Evolutionary conservation across 495 filamentous ascomycete species (phyloP), one percentile per base, ranked within the genome.

Genomic region (Aspergillus baeticus): DNA sequence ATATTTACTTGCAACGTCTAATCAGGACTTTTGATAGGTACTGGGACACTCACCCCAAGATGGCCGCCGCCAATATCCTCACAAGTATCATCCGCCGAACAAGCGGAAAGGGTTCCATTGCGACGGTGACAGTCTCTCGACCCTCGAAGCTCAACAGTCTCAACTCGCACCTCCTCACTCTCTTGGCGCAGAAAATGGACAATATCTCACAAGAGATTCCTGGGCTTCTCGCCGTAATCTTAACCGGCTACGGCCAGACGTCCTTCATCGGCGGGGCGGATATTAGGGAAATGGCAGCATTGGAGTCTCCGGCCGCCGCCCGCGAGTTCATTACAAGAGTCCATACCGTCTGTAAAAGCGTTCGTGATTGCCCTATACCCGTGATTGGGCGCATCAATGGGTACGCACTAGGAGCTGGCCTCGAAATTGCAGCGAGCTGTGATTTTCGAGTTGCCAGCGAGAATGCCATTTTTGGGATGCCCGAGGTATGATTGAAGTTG

Each of bases 391-490:
- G 60, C 10, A 47, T 65, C 1, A 68, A 68, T 36, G 63, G 65
- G 31, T 68, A 53, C 51, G 60, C 65, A 11, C 58, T 65, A 8
- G 65, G 65, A 6, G 63, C 60, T 3, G 63, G 60, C 3, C 41
- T 63, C 36, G 60, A 63, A 20, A 20, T 68, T n/a, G 65, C 65
- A 0, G 60, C 63, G 1, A 58, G 57, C 5, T 65, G 63, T 54
- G 65, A 68, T 58, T 23, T 68, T 22, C 55, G 65, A 36, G 60
- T 65, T 53, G 63, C 60, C 14, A 48, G 53, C 18, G 8, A 23
- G 35, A 49, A 51, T 36, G 65, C 65, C 15, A 55, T 61, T 49
- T 63, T 68, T 60, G 63, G 63, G 43, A 68, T 68, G 63, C 63
- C 65, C 0, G 60, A 68, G 57, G 62, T 68, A 33, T 15, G 51